phyloP scores from a whole-genome alignment of 2,329 filamentous ascomycete species.

The Talaromyces marneffei region DNA sequence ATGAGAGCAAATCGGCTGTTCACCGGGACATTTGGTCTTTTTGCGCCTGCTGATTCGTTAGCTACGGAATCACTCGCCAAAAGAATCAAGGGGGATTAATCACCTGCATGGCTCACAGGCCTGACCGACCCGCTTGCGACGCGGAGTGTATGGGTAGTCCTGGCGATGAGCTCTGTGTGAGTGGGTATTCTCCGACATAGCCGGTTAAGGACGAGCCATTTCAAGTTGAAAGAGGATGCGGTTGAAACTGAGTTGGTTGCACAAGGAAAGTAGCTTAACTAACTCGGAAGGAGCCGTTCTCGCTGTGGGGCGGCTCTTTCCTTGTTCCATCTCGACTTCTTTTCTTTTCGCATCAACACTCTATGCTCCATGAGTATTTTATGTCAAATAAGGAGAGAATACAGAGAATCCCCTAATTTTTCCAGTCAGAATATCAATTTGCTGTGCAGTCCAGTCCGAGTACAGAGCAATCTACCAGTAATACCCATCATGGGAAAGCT shows the following conservation, averaged over 20 bases:
- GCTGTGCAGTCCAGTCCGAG: not conserved
- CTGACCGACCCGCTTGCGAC: conserved; percentile 34
- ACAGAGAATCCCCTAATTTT: too few relatives aligned
- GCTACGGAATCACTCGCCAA: conserved; percentile 13
- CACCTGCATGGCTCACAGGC: conserved; percentile 42
- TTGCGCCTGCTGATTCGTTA: conserved; percentile 38
- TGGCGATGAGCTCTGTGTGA: not conserved
- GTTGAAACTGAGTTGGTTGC: not conserved
- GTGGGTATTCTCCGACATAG: not conserved
- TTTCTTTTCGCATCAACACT: not conserved
- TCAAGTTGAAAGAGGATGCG: not conserved
- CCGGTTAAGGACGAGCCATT: not conserved
- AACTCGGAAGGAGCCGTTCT: not conserved
- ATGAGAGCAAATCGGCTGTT: conserved; percentile 46
- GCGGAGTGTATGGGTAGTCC: conserved; percentile 15
- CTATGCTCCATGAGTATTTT: not conserved
- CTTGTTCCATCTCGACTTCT: not conserved
- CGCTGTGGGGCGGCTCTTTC: not conserved
- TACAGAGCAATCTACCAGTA: not conserved
- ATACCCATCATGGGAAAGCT: not conserved
- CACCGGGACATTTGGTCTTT: conserved; percentile 49
- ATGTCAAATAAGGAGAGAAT: not conserved
- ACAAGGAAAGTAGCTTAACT: not conserved
- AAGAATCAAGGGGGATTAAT: not conserved
- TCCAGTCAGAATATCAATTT: not conserved